Evolutionary conservation across 257 asterid species (phyloP), one percentile per base, ranked within the genome.

Genomic region (Lavandula angustifolia): DNA sequence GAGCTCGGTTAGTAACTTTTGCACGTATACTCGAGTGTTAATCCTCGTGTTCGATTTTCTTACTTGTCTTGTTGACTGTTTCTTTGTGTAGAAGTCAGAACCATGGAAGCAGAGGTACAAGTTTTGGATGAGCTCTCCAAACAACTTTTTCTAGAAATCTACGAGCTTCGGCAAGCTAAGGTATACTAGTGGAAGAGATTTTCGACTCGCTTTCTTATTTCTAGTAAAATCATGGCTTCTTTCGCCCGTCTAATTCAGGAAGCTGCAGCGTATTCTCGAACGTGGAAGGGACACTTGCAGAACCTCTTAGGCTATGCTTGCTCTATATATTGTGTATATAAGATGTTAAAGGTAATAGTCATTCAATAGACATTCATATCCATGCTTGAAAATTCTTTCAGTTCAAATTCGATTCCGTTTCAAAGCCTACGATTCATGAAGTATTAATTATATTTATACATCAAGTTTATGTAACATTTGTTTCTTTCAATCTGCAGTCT

Each of bases 161-260:
- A 87, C 77, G 99, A 94, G 88, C 97, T 94, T 73, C 99, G 97
- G 65, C 99, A 94, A 80, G 99, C 99, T 73, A 94, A 94, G 97
- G 99, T 94, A 56, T 66, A 42, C 46, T 47, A 56, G 61, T 60
- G 64, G 54, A 42, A 56, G 50, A 29, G 12, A 34, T 11, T 72
- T 49, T 62, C 42, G 57, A 17, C 65, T 59, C 29, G 9, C 48
- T 48, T 67, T 46, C 54, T 10, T 62, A 46, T 57, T 58, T 54
- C 57, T 66, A 61, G 56, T 33, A 42, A 41, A 55, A 46, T 27
- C 54, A 13, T 46, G 13, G 34, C 44, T 7, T 11, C 61, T 60
- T 49, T 54, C 47, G 10, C 48, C 29, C 65, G 54, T 68, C 62
- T 67, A 42, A 49, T 73, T 44, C 91, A 94, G 99, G 97, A 94